Conservation (phyloP, 202 grass and related monocot genomes). For the Brachypodium distachyon region DNA sequence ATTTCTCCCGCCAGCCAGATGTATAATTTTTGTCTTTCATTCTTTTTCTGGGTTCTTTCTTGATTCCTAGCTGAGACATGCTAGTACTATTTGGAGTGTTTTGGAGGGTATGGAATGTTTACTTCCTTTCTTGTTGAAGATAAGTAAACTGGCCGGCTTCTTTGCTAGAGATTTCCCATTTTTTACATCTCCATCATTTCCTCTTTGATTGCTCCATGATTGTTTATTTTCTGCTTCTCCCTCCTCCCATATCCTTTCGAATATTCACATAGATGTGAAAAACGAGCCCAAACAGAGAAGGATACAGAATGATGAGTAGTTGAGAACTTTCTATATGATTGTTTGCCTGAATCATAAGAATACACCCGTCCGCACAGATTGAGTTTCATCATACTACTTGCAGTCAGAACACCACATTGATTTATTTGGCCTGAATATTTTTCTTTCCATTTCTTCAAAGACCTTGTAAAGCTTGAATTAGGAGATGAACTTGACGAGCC, state of each 20-base stretch:
- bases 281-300: not conserved
- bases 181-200: not conserved
- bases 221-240: not conserved
- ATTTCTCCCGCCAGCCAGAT: too few species aligned
- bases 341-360: not conserved
- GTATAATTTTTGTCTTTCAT: not conserved
- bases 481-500: not conserved
- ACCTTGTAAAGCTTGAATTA: not conserved
- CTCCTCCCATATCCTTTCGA: not conserved
- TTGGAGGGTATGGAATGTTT: not conserved
- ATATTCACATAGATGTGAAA: not conserved
- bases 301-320: not conserved
- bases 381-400: not conserved
- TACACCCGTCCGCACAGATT: conserved; percentile 1
- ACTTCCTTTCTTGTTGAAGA: not conserved
- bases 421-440: not conserved
- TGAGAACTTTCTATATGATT: not conserved
- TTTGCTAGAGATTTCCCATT: not conserved
- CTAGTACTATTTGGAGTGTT: not conserved
- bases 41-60: not conserved
- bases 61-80: not conserved
- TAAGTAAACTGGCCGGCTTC: not conserved
- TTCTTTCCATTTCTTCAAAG: not conserved
- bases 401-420: not conserved
- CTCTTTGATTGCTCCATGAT: conserved; percentile 27